phyloP scores from a whole-genome alignment of 805 yeast genomes.

The Vanderwaltozyma polyspora region DNA sequence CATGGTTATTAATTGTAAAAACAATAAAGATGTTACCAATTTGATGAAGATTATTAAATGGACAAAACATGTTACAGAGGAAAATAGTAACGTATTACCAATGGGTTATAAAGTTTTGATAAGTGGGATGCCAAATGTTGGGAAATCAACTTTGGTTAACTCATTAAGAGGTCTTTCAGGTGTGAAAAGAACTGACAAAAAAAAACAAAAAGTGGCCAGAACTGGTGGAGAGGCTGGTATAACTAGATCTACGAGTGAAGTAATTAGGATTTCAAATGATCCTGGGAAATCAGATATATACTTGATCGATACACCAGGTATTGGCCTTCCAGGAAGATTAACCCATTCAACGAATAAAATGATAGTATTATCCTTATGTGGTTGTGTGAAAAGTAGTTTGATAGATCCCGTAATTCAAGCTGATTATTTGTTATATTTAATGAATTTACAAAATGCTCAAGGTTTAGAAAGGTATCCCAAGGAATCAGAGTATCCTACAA shows the following conservation, averaged over 20 bases:
- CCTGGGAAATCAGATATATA: conserved; percentile 38
- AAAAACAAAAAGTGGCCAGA: conserved; percentile 53
- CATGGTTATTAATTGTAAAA: conserved; percentile 49
- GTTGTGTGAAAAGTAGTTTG: conserved; percentile 57
- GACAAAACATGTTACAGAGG: conserved; percentile 26
- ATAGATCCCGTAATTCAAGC: conserved; percentile 81
- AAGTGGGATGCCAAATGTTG: conserved; percentile 97
- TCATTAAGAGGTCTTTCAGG: conserved; percentile 42
- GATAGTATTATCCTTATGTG: conserved; percentile 62
- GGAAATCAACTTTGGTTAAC: conserved; percentile 82
- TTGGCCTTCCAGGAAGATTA: conserved; percentile 55
- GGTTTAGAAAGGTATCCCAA: conserved; percentile 7
- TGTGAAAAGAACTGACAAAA: conserved; percentile 10
- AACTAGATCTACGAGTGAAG: conserved; percentile 66
- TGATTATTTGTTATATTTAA: conserved; percentile 64
- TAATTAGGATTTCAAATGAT: conserved; percentile 40
- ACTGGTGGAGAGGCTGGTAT: conserved; percentile 90
- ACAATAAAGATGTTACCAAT: conserved; percentile 35
- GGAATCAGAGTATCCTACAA: conserved; percentile 45
- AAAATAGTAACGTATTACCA: conserved; percentile 59
- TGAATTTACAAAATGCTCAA: conserved; percentile 43
- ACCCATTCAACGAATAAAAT: conserved; percentile 50
- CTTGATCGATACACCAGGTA: conserved; percentile 88
- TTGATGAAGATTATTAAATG: conserved; percentile 41
- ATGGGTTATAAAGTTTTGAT: conserved; percentile 67